A percentile compares a stretch with the other conserved stretches of the same genome.
Conservation (phyloP, 768 basidiomycete species). For the Chiua virens region DNA sequence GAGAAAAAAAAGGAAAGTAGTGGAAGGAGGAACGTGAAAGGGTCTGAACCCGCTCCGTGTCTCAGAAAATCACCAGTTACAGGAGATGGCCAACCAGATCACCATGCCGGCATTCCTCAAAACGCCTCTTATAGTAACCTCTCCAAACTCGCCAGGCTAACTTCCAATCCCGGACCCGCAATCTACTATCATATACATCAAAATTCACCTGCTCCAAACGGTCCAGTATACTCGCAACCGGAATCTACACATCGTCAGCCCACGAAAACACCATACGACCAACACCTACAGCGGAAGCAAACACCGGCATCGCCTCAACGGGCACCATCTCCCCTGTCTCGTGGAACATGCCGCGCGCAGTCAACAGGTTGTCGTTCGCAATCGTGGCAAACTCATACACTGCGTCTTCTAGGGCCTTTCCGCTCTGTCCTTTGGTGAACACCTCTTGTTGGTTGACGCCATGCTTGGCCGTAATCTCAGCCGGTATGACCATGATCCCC, state of each 20-base stretch:
- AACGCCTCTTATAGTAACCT: slow-evolving; percentile 44
- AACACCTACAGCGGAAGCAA: slow-evolving; percentile 65
- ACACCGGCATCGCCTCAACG: slow-evolving; percentile 62
- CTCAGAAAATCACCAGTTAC: slow-evolving; percentile 4
- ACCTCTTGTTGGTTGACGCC: slow-evolving; percentile 80
- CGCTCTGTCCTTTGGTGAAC: slow-evolving; percentile 52
- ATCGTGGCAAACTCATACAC: slow-evolving; percentile 81
- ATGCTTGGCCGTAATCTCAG: slow-evolving; percentile 78
- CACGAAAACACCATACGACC: background rate
- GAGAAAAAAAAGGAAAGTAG: background rate
- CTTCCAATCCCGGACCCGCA: slow-evolving; percentile 73
- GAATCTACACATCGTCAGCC: slow-evolving; percentile 47
- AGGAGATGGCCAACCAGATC: slow-evolving; percentile 11
- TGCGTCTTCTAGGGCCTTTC: slow-evolving; percentile 69
- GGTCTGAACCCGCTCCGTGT: background rate
- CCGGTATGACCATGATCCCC: slow-evolving; percentile 73
- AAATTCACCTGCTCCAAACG: slow-evolving; percentile 71
- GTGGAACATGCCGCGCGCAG: slow-evolving; percentile 69
- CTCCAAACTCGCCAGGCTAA: slow-evolving; percentile 73
- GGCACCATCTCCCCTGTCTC: slow-evolving; percentile 56
- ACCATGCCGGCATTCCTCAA: slow-evolving; percentile 36
- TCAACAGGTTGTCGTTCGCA: slow-evolving; percentile 77
- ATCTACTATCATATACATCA: slow-evolving; percentile 62
- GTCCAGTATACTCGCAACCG: slow-evolving; percentile 61
- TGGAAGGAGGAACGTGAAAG: background rate